phyloP scores from a whole-genome alignment of 2,329 filamentous ascomycete genomes.

The Fusarium sp. region DNA sequence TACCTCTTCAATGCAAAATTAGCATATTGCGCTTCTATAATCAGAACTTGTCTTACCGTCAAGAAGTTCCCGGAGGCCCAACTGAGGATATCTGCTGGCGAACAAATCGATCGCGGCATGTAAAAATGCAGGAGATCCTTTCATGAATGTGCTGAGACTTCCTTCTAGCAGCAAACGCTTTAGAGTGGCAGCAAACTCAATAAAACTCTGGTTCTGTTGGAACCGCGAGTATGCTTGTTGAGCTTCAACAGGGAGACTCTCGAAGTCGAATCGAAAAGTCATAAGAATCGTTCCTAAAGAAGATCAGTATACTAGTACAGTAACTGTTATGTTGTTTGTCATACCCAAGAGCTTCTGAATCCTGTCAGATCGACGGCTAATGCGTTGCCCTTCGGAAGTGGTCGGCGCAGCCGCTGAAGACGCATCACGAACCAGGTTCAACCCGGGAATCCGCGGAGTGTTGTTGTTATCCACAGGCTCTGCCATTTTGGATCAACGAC shows the following conservation, averaged over 20 bases:
- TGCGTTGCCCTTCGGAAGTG: not conserved
- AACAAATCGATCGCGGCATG: constrained; percentile 37
- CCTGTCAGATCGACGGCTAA: constrained; percentile 11
- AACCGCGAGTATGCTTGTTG: constrained; percentile 28
- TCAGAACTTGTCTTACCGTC: constrained; percentile 20
- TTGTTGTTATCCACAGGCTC: constrained; percentile 17
- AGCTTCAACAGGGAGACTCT: constrained; percentile 31
- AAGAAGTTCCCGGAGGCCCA: constrained; percentile 22
- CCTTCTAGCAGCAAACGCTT: constrained; percentile 21
- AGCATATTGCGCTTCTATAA: not conserved
- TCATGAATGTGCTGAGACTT: constrained; percentile 42
- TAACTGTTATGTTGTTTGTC: not conserved
- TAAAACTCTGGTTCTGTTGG: constrained; percentile 2
- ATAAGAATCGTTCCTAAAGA: constrained; percentile 25
- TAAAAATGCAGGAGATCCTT: constrained; percentile 23
- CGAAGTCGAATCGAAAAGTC: constrained; percentile 22
- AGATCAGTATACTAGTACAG: constrained; percentile 6
- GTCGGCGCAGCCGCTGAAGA: not conserved
- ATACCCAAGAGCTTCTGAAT: constrained; percentile 23
- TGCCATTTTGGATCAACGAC: constrained; percentile 11
- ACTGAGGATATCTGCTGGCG: constrained; percentile 30
- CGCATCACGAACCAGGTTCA: not conserved
- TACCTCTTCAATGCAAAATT: constrained; percentile 2
- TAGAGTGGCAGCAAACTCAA: constrained; percentile 27
- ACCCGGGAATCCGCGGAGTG: not conserved